Evolutionary conservation across 179 eudicot species (phyloP), one percentile per base, ranked within the genome.

Genomic region (Camellia oleifera): DNA sequence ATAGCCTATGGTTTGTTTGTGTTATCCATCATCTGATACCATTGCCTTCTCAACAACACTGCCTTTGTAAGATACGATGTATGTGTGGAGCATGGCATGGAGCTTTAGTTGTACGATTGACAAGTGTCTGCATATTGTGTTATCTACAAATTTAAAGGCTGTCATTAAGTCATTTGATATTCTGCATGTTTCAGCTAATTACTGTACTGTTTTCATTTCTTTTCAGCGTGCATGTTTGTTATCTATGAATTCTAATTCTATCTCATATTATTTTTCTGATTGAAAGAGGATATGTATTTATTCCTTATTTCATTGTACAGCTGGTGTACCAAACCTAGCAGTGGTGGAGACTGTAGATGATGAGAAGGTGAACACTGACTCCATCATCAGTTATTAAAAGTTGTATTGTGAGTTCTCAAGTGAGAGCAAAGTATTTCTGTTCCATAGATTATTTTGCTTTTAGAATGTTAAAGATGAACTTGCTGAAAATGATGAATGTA

Each of bases 311-410:
- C 40, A 13, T 75, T 82, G 50, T 78, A 82, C 91, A 94, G 97
- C 85, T 81, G 97, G 90, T 67, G 99, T 94, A 73, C 99, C 97
- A 72, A 92, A 88, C 79, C 99, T 96, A 75, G 88, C 87, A 67
- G 89, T 94, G 96, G 97, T 96, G 85, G 93, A 96, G 84, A 96
- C 90, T 48, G 98, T 96, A 71, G 99, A 96, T 86, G 99, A 96
- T 88, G 93, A 89, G 86, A 96, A 96, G 98, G 98, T 96, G 82
- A 83, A 57, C 13, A 42, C 26, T 72, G 62, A n/a, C 72, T 81
- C 7, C 10, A 79, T 3, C 11, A 23, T 45, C 26, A 4, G 44
- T 71, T 12, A 15, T 17, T 42, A 15, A 42, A 58, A 40, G 32
- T 45, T 60, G 5, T 70, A 46, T 79, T 68, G 15, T 60, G 7